Percentiles rank a stretch among this genome's conserved stretches.
phyloP scores from a whole-genome alignment of 495 filamentous ascomycete species.

The Penicillium silybi region DNA sequence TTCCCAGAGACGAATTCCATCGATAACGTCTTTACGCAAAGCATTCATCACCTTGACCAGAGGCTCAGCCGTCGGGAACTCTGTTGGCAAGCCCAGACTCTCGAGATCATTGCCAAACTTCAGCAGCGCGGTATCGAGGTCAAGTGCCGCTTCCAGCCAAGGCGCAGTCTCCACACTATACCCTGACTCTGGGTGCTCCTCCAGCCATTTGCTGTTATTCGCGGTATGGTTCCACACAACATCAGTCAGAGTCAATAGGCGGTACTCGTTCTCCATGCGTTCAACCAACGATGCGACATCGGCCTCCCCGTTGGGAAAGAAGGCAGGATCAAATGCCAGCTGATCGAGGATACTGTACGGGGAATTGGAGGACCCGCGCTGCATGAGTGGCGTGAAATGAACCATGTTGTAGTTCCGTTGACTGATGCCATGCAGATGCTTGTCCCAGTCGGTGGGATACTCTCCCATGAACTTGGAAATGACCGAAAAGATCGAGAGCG shows the following conservation, averaged over 20 bases:
- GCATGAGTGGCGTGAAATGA: conserved; percentile 92
- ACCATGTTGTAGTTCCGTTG: conserved; percentile 97
- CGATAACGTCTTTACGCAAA: conserved; percentile 74
- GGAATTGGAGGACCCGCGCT: conserved; percentile 85
- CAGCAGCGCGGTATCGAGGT: conserved; percentile 80
- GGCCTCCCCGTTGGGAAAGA: conserved; percentile 82
- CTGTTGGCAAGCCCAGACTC: conserved; percentile 66
- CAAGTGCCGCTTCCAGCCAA: conserved; percentile 83
- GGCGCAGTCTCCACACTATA: conserved; percentile 94
- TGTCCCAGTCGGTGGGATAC: conserved; percentile 84
- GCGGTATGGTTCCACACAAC: conserved; percentile 99
- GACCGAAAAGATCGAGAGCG: conserved; percentile 88
- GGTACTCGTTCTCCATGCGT: conserved; percentile 80
- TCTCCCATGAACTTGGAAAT: conserved; percentile 98
- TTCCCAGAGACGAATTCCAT: conserved; percentile 79
- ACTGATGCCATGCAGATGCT: conserved; percentile 79
- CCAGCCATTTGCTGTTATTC: conserved; percentile 89
- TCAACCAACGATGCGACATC: conserved; percentile 74
- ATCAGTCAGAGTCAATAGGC: conserved; percentile 85
- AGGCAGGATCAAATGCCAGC: conserved; percentile 72
- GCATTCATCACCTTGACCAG: conserved; percentile 80
- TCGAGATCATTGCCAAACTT: conserved; percentile 68
- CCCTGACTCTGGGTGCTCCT: conserved; percentile 91
- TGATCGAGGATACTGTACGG: conserved; percentile 97
- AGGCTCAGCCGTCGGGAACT: conserved; percentile 65